Percentiles rank a stretch among this genome's conserved stretches.
Conservation (phyloP, 257 asterid genomes). For the Misopates orontium region DNA sequence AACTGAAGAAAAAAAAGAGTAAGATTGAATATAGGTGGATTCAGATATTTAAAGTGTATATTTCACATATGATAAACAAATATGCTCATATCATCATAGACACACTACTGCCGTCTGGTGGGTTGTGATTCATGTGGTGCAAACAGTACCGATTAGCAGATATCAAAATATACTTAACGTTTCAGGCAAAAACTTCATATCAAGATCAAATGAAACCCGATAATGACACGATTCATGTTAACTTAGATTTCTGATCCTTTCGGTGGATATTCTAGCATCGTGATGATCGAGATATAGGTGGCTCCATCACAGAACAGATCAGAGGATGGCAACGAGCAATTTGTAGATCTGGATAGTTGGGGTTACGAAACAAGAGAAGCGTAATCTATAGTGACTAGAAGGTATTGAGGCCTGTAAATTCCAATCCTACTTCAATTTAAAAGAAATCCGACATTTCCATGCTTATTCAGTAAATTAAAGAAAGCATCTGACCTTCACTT, state of each 20-base stretch:
- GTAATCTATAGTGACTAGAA: neutral
- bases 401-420: neutral
- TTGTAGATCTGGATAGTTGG: neutral
- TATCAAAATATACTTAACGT: too few relatives aligned
- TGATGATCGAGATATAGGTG: neutral
- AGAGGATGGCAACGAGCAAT: neutral
- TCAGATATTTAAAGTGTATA: constrained; percentile 5
- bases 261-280: neutral
- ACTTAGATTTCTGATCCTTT: neutral
- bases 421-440: neutral
- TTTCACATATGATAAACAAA: neutral
- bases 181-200: too few relatives aligned
- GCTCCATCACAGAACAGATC: neutral
- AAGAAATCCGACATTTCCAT: neutral
- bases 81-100: neutral
- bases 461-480: neutral
- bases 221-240: neutral
- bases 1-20: constrained; percentile 57
- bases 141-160: neutral
- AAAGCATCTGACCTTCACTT: constrained; percentile 53
- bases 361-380: neutral
- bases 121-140: neutral
- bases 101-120: neutral
- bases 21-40: constrained; percentile 3
- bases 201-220: too few relatives aligned